Evolutionary conservation across 768 basidiomycete species (phyloP).

Genomic region (Lactarius quietus): DNA sequence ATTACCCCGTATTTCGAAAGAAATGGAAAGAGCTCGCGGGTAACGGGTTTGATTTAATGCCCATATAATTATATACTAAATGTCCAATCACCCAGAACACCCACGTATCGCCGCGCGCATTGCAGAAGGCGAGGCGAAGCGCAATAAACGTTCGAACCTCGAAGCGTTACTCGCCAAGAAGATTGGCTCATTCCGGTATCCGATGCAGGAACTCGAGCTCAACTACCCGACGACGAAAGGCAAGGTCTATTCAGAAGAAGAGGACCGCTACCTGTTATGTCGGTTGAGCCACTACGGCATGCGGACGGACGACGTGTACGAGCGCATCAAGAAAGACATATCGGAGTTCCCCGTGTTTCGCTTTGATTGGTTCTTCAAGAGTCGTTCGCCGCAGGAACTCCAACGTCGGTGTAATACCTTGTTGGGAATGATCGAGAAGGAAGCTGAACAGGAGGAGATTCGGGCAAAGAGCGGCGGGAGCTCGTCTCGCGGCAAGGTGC

Average conservation of each 20-base stretch:
- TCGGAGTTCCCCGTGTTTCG: slow-evolving; percentile 95
- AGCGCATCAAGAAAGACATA: slow-evolving; percentile 94
- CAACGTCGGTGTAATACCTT: slow-evolving; percentile 85
- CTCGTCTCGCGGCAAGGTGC: slow-evolving; percentile 57
- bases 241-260: slow-evolving; percentile 95
- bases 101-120: slow-evolving; percentile 82
- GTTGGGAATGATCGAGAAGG: slow-evolving; percentile 88
- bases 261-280: slow-evolving; percentile 92
- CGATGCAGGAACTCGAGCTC: slow-evolving; percentile 96
- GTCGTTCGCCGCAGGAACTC: slow-evolving; percentile 84
- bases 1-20: slow-evolving; percentile 83
- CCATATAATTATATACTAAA: background rate
- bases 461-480: slow-evolving; percentile 49
- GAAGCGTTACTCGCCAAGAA: slow-evolving; percentile 78
- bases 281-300: slow-evolving; percentile 88
- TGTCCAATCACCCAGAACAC: slow-evolving; percentile 48
- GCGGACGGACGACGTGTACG: slow-evolving; percentile 85
- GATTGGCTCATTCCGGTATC: slow-evolving; percentile 77
- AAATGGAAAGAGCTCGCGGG: slow-evolving; percentile 85
- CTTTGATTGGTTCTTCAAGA: slow-evolving; percentile 99
- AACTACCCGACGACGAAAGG: slow-evolving; percentile 96
- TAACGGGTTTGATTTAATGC: slow-evolving; percentile 28
- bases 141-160: slow-evolving; percentile 79
- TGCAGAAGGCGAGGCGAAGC: slow-evolving; percentile 83
- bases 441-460: slow-evolving; percentile 71